Conservation (phyloP, 2,329 filamentous ascomycete species). For the Colletotrichum nymphaeae region DNA sequence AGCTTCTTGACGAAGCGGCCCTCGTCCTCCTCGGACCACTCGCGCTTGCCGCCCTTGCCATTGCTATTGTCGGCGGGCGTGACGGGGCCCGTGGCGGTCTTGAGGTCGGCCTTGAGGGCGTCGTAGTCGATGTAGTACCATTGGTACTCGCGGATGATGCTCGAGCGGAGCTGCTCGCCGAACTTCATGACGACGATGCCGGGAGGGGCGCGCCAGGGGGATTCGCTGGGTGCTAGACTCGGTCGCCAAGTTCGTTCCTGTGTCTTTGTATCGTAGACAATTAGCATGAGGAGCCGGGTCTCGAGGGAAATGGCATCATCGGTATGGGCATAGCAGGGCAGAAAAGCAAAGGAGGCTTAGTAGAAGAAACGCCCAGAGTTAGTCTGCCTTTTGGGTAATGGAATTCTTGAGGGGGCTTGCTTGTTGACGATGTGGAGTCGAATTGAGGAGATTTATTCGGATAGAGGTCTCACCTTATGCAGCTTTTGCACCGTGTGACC, state of each 20-base stretch:
- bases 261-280: slow-evolving; percentile 62
- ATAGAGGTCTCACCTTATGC: slow-evolving; percentile 26
- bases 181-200: slow-evolving; percentile 80
- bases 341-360: slow-evolving; percentile 30
- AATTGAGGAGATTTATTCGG: slow-evolving; percentile 1
- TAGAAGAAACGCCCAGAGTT: neutral
- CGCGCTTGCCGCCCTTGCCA: slow-evolving; percentile 50
- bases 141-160: slow-evolving; percentile 95
- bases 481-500: slow-evolving; percentile 6
- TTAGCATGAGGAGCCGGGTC: slow-evolving; percentile 55
- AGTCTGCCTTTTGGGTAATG: neutral
- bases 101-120: slow-evolving; percentile 87
- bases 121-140: slow-evolving; percentile 99
- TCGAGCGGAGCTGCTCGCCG: slow-evolving; percentile 95
- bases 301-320: slow-evolving; percentile 16
- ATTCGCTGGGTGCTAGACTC: slow-evolving; percentile 40
- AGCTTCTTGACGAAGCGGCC: slow-evolving; percentile 86
- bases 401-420: neutral
- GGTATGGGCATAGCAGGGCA: neutral
- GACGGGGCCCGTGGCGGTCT: slow-evolving; percentile 71
- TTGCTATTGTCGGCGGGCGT: slow-evolving; percentile 41
- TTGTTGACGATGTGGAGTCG: slow-evolving; percentile 11
- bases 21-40: slow-evolving; percentile 95
- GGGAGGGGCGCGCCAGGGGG: slow-evolving; percentile 52
- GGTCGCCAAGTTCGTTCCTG: slow-evolving; percentile 55